Evolutionary conservation across 108 stramenopile species (phyloP).

Genomic region (Cyclostephanos tholiformis): DNA sequence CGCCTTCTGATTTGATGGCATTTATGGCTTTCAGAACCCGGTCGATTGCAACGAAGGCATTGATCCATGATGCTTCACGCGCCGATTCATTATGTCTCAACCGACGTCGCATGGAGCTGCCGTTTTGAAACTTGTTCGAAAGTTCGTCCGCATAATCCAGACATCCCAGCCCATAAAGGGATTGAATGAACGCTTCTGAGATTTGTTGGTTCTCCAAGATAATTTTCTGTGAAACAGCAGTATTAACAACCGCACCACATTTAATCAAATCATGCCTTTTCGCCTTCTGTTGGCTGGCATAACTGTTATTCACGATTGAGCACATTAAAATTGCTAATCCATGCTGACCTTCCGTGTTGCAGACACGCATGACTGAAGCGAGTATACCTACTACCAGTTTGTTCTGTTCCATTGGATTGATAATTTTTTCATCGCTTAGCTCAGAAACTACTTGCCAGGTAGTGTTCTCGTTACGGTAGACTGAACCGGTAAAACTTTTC

Average conservation of each 20-base stretch:
- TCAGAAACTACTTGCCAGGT: constrained; percentile 40
- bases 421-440: constrained; percentile 8
- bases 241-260: constrained; percentile 4
- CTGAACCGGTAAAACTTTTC: constrained; percentile 31
- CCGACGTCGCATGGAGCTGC: neutral
- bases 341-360: constrained; percentile 62
- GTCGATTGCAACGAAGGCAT: constrained; percentile 23
- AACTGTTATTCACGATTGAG: constrained; percentile 28
- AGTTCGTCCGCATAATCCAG: constrained; percentile 11
- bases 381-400: constrained; percentile 28
- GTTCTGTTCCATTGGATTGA: constrained; percentile 14
- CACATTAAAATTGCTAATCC: constrained; percentile 60
- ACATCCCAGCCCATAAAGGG: constrained; percentile 58
- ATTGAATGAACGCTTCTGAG: constrained; percentile 45
- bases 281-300: constrained; percentile 4
- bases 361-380: constrained; percentile 53
- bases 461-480: constrained; percentile 7
- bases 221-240: constrained; percentile 14
- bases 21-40: constrained; percentile 23
- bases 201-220: constrained; percentile 16
- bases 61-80: constrained; percentile 29
- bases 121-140: neutral
- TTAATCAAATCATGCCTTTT: neutral
- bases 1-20: neutral
- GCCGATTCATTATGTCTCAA: neutral